phyloP scores from a whole-genome alignment of 495 filamentous ascomycete species.

The Aspergillus sclerotiicarbonarius region DNA sequence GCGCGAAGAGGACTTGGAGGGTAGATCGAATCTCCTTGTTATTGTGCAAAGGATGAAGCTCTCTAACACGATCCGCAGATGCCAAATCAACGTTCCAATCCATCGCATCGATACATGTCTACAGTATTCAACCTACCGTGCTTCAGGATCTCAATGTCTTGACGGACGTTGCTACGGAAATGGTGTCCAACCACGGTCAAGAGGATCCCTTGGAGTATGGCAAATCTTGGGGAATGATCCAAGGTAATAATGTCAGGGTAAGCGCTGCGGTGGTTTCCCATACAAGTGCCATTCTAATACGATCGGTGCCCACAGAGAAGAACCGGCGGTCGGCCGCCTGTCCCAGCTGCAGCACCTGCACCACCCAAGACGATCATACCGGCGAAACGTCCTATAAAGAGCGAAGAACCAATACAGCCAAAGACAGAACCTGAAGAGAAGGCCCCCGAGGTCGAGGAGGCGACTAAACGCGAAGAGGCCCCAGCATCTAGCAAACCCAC shows the following conservation, averaged over 20 bases:
- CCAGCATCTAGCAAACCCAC: slow-evolving; percentile 34
- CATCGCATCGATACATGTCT: slow-evolving; percentile 77
- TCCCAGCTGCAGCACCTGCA: slow-evolving; percentile 22
- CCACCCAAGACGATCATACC: slow-evolving; percentile 30
- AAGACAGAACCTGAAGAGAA: slow-evolving; percentile 22
- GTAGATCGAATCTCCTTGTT: slow-evolving; percentile 37
- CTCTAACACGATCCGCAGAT: slow-evolving; percentile 45
- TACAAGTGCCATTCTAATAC: slow-evolving; percentile 13
- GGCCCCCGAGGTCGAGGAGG: slow-evolving; percentile 24
- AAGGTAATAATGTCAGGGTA: slow-evolving; percentile 64
- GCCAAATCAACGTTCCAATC: slow-evolving; percentile 64
- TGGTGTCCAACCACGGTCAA: slow-evolving; percentile 46
- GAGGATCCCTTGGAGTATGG: slow-evolving; percentile 64
- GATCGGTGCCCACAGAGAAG: slow-evolving; percentile 41
- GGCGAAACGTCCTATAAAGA: slow-evolving; percentile 34
- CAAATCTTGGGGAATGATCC: slow-evolving; percentile 65
- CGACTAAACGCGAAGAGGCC: slow-evolving; percentile 23
- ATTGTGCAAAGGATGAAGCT: not conserved
- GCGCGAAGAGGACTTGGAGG: slow-evolving; percentile 75
- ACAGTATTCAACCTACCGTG: slow-evolving; percentile 72
- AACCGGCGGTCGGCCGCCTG: slow-evolving; percentile 37
- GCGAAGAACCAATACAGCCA: slow-evolving; percentile 18
- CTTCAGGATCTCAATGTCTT: slow-evolving; percentile 76
- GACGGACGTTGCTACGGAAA: slow-evolving; percentile 63
- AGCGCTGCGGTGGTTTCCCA: not conserved